Evolutionary conservation across 768 basidiomycete genomes (phyloP), one percentile per base, ranked within the genome.

Genomic region (Exsudoporus frostii): DNA sequence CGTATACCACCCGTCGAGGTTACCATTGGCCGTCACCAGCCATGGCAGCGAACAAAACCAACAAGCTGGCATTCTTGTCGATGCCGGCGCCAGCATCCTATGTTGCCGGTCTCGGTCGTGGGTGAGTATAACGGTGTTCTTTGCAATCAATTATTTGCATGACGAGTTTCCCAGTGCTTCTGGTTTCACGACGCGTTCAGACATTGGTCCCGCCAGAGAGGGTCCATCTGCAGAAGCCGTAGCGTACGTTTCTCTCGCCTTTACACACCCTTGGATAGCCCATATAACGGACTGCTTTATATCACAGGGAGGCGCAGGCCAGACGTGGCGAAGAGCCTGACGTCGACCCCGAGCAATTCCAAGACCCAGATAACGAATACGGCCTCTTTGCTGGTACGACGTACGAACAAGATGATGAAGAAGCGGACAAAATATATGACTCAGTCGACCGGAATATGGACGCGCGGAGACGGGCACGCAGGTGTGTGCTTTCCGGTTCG

Each of bases 191-290:
- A 98, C 96, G 7, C 88, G 95, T 44, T 96, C 93, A 38, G 97
- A 98, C 84, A 98, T 99, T 54, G 97, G 97, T 66, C 97, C 97
- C 33, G 97, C 97, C 8, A 78, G 97, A 69, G 95, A 97, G 65
- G 93, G 92, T 0, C 93, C 95, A 0, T 91, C 90, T 17, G 94
- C 92, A 30, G 93, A 95, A 72, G 85, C 86, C 0, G 78, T 96
- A 45, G 95, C 92, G 87, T 92, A 61, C 45, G 88, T 81, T 15
- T 15, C 5, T 15, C 20, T 17, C 14, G 1, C n/a, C 30, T 19
- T 38, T 42, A 39, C 37, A 0, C 17, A 5, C 6, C 5, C 7
- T 6, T 1, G 17, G 11, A 22, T n/a, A 4, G 27, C 14, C 7
- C 13, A 14, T 36, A 48, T 9, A 43, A 47, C 24, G 17, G 11